These are phyloP conservation scores for Amphicarpaea edgeworthii DNA, from an alignment of 306 rosid genomes.

Conservation along the genomic window DNA sequence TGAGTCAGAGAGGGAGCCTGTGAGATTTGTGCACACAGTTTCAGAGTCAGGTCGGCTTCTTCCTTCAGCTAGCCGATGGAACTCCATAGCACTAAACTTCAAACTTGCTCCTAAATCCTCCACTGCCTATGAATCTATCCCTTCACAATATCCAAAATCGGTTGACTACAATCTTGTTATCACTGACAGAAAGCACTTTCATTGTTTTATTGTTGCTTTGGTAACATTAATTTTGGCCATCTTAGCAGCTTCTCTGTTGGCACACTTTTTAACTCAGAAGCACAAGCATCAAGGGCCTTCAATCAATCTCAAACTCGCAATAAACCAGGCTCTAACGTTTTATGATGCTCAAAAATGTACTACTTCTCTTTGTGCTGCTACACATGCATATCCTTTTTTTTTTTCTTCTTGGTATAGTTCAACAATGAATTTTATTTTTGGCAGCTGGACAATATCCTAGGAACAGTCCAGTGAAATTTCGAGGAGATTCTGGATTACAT, in stretches of 20 bases:
- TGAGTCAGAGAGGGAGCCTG: constrained; percentile 46
- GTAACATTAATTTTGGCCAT: constrained; percentile 40
- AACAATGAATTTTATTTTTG: background rate
- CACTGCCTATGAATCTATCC: constrained; percentile 58
- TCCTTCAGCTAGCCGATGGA: constrained; percentile 70
- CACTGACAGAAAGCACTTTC: constrained; percentile 55
- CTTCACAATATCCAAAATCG: constrained; percentile 67
- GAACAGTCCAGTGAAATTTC: constrained; percentile 66
- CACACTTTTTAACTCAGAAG: constrained; percentile 57
- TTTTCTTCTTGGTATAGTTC: constrained; percentile 22
- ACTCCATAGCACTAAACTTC: constrained; percentile 53
- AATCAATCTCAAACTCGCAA: constrained; percentile 61
- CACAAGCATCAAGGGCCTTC: constrained; percentile 55
- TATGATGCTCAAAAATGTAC: constrained; percentile 88
- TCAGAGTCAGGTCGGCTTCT: constrained; percentile 65
- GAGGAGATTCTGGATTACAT: constrained; percentile 74
- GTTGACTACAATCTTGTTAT: constrained; percentile 60
- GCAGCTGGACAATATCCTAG: constrained; percentile 78
- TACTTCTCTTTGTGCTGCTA: constrained; percentile 1
- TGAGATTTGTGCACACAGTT: constrained; percentile 53
- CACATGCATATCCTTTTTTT: background rate
- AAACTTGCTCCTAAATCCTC: constrained; percentile 53
- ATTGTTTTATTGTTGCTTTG: constrained; percentile 54
- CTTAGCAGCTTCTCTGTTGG: constrained; percentile 52
- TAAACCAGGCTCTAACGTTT: constrained; percentile 77